Evolutionary conservation across 306 rosid genomes (phyloP).

Genomic region (Ochetophila trinervis): DNA sequence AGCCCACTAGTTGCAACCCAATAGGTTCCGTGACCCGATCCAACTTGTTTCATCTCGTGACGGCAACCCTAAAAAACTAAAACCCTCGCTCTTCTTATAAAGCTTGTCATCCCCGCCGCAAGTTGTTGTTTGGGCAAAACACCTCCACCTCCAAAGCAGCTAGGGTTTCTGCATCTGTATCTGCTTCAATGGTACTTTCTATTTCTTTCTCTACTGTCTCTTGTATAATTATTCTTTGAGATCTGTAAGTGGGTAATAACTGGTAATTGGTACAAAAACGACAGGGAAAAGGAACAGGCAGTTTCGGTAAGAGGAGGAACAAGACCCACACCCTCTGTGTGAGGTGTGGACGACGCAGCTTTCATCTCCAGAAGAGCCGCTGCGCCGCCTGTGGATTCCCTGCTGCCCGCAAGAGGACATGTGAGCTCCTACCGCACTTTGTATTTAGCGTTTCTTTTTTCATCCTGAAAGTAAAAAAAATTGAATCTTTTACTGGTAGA

Average conservation of each 20-base stretch:
- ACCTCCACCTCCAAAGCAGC: slow-evolving; percentile 1
- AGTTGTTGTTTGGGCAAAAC: slow-evolving; percentile 5
- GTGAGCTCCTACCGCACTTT: slow-evolving; percentile 30
- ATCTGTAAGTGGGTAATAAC: neutral
- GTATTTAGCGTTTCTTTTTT: neutral
- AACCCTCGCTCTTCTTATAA: slow-evolving; percentile 18
- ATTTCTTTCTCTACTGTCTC: neutral
- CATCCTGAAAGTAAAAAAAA: too few relatives aligned
- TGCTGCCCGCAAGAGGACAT: slow-evolving; percentile 86
- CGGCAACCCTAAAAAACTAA: neutral
- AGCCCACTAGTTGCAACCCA: too few relatives aligned
- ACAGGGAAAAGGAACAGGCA: slow-evolving; percentile 97
- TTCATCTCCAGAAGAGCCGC: slow-evolving; percentile 96
- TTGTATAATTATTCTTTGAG: neutral
- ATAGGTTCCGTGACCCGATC: neutral
- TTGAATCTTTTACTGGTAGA: too few relatives aligned
- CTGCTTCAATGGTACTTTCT: slow-evolving; percentile 52
- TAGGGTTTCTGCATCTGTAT: slow-evolving; percentile 47
- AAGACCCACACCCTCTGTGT: slow-evolving; percentile 97
- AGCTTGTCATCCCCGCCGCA: slow-evolving; percentile 13
- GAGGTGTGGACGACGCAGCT: slow-evolving; percentile 98
- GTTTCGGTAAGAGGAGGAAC: slow-evolving; percentile 98
- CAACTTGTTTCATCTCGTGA: neutral
- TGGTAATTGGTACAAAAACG: neutral
- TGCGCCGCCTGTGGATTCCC: slow-evolving; percentile 92